These are phyloP conservation scores for Carex scoparia DNA, from an alignment of 176 grass and related monocot species.

Conservation along the genomic window DNA sequence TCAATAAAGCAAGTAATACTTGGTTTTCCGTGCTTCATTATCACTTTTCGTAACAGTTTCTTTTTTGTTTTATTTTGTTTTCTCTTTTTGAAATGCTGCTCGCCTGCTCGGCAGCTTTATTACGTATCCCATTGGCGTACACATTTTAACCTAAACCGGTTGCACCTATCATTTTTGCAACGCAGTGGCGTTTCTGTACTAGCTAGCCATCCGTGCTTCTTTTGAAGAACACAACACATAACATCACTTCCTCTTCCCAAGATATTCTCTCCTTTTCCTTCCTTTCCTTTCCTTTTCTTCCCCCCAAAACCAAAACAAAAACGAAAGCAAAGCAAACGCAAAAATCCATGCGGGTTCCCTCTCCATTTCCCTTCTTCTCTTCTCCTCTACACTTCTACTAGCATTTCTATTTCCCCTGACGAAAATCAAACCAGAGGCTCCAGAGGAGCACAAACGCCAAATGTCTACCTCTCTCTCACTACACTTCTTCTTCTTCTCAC, in stretches of 20 bases:
- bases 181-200: neutral
- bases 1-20: too few relatives aligned
- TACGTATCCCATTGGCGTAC: neutral
- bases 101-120: neutral
- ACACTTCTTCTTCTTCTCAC: constrained; percentile 14
- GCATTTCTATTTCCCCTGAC: neutral
- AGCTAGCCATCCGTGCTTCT: neutral
- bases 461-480: constrained; percentile 30
- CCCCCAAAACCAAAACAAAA: neutral
- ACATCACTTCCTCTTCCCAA: constrained; percentile 10
- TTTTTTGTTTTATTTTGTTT: too few relatives aligned
- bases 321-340: neutral
- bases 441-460: constrained; percentile 12
- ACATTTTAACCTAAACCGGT: neutral
- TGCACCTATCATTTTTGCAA: neutral
- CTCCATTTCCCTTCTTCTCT: neutral
- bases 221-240: constrained; percentile 7
- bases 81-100: too few relatives aligned
- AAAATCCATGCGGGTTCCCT: neutral
- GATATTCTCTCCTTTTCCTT: constrained; percentile 7
- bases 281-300: neutral
- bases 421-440: neutral
- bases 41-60: too few relatives aligned
- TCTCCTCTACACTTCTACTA: neutral
- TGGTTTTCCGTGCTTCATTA: too few relatives aligned